Evolutionary conservation across 345 rosid species (phyloP).

Genomic region (Lumnitzera racemosa): DNA sequence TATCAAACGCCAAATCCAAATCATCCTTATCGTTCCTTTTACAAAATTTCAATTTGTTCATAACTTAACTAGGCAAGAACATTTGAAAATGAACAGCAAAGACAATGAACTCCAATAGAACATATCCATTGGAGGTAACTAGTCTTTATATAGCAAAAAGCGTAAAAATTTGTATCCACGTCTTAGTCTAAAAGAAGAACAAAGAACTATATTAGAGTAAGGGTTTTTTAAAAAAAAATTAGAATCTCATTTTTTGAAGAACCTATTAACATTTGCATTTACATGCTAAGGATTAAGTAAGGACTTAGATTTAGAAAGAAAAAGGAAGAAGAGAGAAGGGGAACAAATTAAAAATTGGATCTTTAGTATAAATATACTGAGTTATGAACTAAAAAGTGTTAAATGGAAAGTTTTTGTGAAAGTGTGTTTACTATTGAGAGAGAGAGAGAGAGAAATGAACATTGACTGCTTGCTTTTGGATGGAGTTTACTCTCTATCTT

Average conservation of each 20-base stretch:
- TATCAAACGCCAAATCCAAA: conserved; percentile 40
- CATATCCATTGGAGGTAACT: conserved; percentile 65
- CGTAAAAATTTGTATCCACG: conserved; percentile 75
- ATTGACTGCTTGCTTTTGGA: too few relatives aligned
- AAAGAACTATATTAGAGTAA: conserved; percentile 7
- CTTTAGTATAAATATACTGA: too few relatives aligned
- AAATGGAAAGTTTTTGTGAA: too few relatives aligned
- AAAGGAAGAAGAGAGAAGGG: background rate
- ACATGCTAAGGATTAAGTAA: too few relatives aligned
- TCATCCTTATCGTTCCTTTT: conserved; percentile 17
- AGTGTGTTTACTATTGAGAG: background rate
- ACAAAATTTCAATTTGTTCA: conserved; percentile 38
- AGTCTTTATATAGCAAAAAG: conserved; percentile 55
- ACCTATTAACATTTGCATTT: conserved; percentile 44
- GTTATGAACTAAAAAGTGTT: too few relatives aligned
- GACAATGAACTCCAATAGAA: conserved; percentile 42
- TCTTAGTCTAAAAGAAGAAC: conserved; percentile 35
- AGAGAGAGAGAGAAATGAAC: background rate
- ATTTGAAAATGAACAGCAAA: conserved; percentile 52
- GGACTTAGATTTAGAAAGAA: too few relatives aligned
- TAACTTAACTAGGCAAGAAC: conserved; percentile 58
- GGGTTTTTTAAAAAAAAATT: conserved; percentile 38
- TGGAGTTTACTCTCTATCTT: too few relatives aligned
- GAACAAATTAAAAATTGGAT: too few relatives aligned
- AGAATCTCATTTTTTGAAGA: conserved; percentile 56